phyloP scores from a whole-genome alignment of 1,139 yeast genomes.

The Protomyces pachydermus region DNA sequence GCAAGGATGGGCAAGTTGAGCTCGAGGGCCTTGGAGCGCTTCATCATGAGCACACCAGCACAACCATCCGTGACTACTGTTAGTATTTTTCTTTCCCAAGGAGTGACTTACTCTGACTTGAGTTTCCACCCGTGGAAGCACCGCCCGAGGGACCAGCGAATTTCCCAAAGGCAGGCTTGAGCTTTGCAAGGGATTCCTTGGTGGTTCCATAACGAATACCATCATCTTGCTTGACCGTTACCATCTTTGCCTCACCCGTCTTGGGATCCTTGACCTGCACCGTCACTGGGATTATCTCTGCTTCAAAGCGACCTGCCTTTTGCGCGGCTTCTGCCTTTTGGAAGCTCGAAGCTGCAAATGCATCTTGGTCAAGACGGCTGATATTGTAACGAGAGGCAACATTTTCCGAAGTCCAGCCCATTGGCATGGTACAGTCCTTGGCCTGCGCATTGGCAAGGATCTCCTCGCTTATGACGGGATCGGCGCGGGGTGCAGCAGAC shows the following conservation, averaged over 20 bases:
- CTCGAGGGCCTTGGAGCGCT: slow-evolving; percentile 79
- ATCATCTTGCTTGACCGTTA: slow-evolving; percentile 68
- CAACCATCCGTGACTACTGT: slow-evolving; percentile 73
- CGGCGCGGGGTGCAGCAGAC: slow-evolving; percentile 61
- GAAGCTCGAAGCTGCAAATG: slow-evolving; percentile 43
- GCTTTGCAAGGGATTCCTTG: slow-evolving; percentile 62
- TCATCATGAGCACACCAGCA: slow-evolving; percentile 78
- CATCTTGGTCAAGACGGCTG: slow-evolving; percentile 41
- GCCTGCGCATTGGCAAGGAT: slow-evolving; percentile 45
- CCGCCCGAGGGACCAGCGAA: slow-evolving; percentile 48
- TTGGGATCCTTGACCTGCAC: slow-evolving; percentile 38
- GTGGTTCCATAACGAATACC: slow-evolving; percentile 90
- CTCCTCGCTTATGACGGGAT: slow-evolving; percentile 61
- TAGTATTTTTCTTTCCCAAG: background rate
- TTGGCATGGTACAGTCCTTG: slow-evolving; percentile 42
- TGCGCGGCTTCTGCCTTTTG: slow-evolving; percentile 42
- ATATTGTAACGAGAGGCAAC: slow-evolving; percentile 39
- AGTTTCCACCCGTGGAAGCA: slow-evolving; percentile 92
- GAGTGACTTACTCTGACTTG: slow-evolving; percentile 57
- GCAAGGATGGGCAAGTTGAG: slow-evolving; percentile 63
- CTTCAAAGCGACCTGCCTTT: slow-evolving; percentile 41
- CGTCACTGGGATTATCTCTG: slow-evolving; percentile 49
- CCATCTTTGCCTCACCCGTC: slow-evolving; percentile 42
- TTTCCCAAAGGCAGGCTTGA: slow-evolving; percentile 81
- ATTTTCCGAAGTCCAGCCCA: slow-evolving; percentile 44